Base-by-base conservation (phyloP, 2,329 filamentous ascomycete genomes). In the Aspergillus udagawae region DNA sequence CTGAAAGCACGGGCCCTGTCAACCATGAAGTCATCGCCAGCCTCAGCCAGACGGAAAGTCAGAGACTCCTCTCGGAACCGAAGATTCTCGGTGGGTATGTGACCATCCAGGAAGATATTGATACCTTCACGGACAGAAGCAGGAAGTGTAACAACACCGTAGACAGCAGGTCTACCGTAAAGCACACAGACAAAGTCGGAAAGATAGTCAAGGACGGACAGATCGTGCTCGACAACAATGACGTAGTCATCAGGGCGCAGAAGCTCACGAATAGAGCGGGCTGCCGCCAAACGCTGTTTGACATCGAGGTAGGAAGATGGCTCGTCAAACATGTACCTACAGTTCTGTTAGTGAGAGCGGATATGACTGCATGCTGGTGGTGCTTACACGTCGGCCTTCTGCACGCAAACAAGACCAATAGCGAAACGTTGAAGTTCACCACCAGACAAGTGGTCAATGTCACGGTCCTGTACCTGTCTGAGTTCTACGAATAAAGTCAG, bases 231-330 rank as follows among this genome's bases (percentile, higher is more conserved):
- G 68, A 99, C 94, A 61, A 97, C 93, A 68, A 99, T 97, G 70
- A 99, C 90, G 73, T 97, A 99, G 80, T 96, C 91, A 68, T 97
- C 85, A 49, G 91, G 86, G 50, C 90, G 85, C 54, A 97, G 85
- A 51, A 99, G 86, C 62, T 91, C 92, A 65, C 94, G 92, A 69
- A 99, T 97, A 67, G 96, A 90, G 67, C 89, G 86, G 67, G 91
- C 93, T 62, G 95, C 94, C 66, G 89, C 90, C 65, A 99, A 82
- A 87, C 94, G 90, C 79, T 99, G 94, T 84, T 97, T 97, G 73
- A 99, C 94, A 89, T 99, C 95, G 57, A 99, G 85, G 77, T 97
- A 99, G 41, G 94, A 99, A 44, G 93, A 97, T 20, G 95, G 95
- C 81, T 99, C 94, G 77, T 99, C 94, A 70, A 99, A 99, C 94